These are phyloP conservation scores for Zymoseptoria crescenta DNA, from an alignment of 2,329 filamentous ascomycete genomes.

Conservation along the genomic window DNA sequence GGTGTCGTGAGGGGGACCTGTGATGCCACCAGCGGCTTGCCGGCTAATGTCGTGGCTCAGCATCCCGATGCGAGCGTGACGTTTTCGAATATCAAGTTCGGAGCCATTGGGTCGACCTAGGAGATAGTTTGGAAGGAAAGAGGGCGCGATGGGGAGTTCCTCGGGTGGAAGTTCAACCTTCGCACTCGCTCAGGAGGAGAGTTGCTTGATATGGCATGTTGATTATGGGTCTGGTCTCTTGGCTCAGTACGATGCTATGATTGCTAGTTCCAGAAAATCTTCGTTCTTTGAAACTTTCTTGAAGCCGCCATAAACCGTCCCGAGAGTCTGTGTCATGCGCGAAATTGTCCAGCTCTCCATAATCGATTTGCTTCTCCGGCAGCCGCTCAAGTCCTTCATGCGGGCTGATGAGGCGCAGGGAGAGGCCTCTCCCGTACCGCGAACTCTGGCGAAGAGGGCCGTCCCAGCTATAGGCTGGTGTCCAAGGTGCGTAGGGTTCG, in stretches of 20 bases:
- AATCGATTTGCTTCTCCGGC: too few species aligned
- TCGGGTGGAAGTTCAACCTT: neutral
- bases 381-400: too few species aligned
- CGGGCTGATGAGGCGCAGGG: too few species aligned
- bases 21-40: neutral
- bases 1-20: slow-evolving; percentile 17
- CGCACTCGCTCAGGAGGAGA: neutral
- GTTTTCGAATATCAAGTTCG: slow-evolving; percentile 1
- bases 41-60: neutral
- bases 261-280: neutral
- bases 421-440: too few species aligned
- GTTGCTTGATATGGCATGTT: neutral
- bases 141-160: neutral
- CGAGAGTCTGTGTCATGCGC: too few species aligned
- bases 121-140: neutral
- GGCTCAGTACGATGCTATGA: neutral
- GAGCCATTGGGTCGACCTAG: neutral
- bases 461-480: too few species aligned
- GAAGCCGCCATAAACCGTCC: too few species aligned
- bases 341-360: too few species aligned
- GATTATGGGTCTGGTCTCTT: neutral
- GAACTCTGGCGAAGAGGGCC: too few species aligned
- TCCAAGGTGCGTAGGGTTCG: too few species aligned
- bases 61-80: neutral
- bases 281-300: too few species aligned